Conservation (phyloP, 345 rosid genomes). For the Theobroma cacao region DNA sequence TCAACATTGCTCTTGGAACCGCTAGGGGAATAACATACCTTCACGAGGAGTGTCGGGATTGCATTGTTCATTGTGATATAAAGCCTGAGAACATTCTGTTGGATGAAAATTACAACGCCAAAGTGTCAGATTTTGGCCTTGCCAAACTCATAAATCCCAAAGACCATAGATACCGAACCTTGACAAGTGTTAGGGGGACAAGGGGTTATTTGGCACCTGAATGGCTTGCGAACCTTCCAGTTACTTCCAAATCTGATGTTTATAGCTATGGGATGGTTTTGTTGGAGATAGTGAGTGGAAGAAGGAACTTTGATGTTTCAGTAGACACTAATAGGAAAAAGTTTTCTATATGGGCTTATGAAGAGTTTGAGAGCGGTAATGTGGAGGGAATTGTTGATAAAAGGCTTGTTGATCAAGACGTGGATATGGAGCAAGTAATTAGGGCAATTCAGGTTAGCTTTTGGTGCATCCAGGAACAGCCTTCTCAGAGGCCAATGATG, state of each 20-base stretch:
- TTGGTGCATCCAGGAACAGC: constrained; percentile 60
- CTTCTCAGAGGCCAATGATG: constrained; percentile 59
- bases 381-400: constrained; percentile 30
- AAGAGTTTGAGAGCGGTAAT: constrained; percentile 51
- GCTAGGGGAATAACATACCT: constrained; percentile 58
- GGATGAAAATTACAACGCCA: constrained; percentile 46
- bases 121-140: constrained; percentile 60
- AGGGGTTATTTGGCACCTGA: constrained; percentile 59
- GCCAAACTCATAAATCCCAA: constrained; percentile 38
- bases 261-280: constrained; percentile 66
- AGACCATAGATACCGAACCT: constrained; percentile 28
- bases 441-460: constrained; percentile 44
- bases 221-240: constrained; percentile 47
- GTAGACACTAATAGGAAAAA: constrained; percentile 39
- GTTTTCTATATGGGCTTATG: constrained; percentile 60
- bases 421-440: constrained; percentile 42
- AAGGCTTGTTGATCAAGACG: constrained; percentile 35
- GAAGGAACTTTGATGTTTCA: constrained; percentile 42
- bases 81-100: constrained; percentile 64
- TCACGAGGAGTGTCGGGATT: constrained; percentile 58
- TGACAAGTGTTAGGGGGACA: constrained; percentile 41
- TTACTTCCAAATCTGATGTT: constrained; percentile 54
- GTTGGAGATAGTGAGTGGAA: constrained; percentile 53
- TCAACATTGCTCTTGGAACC: constrained; percentile 48
- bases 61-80: constrained; percentile 49